Evolutionary conservation across 306 rosid species (phyloP).

Genomic region (Cucumis melo): DNA sequence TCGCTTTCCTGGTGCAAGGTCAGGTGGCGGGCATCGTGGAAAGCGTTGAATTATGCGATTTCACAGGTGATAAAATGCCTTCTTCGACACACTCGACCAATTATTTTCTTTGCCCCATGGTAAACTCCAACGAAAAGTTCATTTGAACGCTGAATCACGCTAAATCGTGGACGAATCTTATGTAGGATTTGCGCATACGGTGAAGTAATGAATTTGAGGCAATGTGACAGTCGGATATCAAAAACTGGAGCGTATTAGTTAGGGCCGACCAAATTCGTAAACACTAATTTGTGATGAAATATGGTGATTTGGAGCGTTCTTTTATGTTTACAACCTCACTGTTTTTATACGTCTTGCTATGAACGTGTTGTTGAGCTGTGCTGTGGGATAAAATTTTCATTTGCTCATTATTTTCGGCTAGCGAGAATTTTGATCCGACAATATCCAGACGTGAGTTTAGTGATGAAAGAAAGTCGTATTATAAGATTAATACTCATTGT

Average conservation of each 20-base stretch:
- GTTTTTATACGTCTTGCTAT: not conserved
- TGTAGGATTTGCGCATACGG: conserved; percentile 59
- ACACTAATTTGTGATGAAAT: conserved; percentile 5
- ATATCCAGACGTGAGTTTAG: not conserved
- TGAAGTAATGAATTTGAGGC: conserved; percentile 44
- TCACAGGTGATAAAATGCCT: conserved; percentile 56
- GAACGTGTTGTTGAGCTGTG: not conserved
- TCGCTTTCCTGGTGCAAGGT: conserved; percentile 98
- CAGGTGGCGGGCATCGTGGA: conserved; percentile 95
- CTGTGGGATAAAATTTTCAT: not conserved
- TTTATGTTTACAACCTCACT: conserved; percentile 14
- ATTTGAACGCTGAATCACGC: conserved; percentile 30
- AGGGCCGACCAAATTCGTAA: conserved; percentile 24
- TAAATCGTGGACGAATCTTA: conserved; percentile 50
- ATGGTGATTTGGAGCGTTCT: conserved; percentile 30
- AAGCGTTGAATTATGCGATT: conserved; percentile 60
- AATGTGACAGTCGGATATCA: conserved; percentile 28
- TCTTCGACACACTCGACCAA: conserved; percentile 27
- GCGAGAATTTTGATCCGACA: not conserved
- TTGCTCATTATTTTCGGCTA: not conserved
- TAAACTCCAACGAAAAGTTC: conserved; percentile 19
- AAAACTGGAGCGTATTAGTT: conserved; percentile 38
- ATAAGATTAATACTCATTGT: not conserved
- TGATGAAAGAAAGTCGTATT: not conserved
- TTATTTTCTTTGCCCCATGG: conserved; percentile 28